phyloP scores from a whole-genome alignment of 2,329 filamentous ascomycete species.

The Penicillium oxalicum region DNA sequence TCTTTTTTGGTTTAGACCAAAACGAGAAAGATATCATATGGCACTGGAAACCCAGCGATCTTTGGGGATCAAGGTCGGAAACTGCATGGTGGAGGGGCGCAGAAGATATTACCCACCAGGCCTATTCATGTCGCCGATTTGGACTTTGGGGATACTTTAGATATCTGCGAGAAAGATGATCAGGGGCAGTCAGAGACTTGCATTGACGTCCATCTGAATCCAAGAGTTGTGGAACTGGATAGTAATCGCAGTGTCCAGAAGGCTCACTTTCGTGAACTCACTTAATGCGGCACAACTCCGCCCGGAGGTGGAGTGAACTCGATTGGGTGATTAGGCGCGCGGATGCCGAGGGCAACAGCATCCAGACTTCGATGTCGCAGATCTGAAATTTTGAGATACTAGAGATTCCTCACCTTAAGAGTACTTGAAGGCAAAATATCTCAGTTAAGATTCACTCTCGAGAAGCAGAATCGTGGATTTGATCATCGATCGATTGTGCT shows the following conservation, averaged over 20 bases:
- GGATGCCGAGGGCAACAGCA: conserved; percentile 11
- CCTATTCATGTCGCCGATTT: conserved; percentile 40
- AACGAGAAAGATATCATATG: too few species aligned
- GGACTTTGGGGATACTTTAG: conserved; percentile 3
- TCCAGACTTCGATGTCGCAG: conserved; percentile 1
- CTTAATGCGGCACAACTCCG: conserved; percentile 23
- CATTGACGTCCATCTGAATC: too few species aligned
- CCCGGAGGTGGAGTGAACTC: conserved; percentile 26
- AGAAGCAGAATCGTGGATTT: too few species aligned
- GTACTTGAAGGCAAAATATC: too few species aligned
- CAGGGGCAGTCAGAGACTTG: conserved; percentile 9
- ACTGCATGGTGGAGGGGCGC: conserved; percentile 13
- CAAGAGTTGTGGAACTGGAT: conserved; percentile 1
- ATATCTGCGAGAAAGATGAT: conserved; percentile 1
- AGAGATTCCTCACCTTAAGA: too few species aligned
- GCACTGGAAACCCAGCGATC: background rate
- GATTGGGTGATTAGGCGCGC: conserved; percentile 23
- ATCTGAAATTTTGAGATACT: too few species aligned
- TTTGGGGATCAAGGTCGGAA: conserved; percentile 5
- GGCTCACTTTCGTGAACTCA: conserved; percentile 10
- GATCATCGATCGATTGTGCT: too few species aligned
- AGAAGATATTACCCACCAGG: conserved; percentile 41
- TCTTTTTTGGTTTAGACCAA: too few species aligned
- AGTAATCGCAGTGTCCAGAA: conserved; percentile 17
- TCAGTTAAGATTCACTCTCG: too few species aligned